Evolutionary conservation across 768 basidiomycete species (phyloP).

Genomic region (Leccinum boreale): DNA sequence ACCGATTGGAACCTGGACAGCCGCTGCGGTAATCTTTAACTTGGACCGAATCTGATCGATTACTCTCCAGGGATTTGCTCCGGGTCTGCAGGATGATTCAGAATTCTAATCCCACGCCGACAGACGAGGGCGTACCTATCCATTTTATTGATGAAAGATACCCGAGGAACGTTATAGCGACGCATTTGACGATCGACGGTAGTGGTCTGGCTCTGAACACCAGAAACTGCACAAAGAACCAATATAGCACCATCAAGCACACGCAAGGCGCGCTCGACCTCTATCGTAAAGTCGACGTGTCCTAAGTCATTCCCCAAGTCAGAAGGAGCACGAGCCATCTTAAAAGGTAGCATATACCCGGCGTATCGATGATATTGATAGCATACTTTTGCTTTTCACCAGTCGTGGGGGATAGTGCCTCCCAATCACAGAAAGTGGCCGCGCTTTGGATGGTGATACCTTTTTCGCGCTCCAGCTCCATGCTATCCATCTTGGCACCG

Average conservation of each 20-base stretch:
- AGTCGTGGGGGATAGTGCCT: slow-evolving; percentile 58
- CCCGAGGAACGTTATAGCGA: slow-evolving; percentile 90
- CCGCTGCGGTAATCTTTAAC: slow-evolving; percentile 88
- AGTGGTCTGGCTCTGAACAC: slow-evolving; percentile 97
- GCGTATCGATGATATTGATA: slow-evolving; percentile 98
- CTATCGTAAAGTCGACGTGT: slow-evolving; percentile 99
- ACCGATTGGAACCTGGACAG: slow-evolving; percentile 95
- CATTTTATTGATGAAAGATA: slow-evolving; percentile 99
- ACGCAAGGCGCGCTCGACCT: slow-evolving; percentile 94
- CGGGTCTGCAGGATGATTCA: slow-evolving; percentile 54
- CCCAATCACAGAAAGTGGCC: slow-evolving; percentile 98
- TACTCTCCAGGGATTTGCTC: slow-evolving; percentile 96
- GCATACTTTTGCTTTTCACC: slow-evolving; percentile 78
- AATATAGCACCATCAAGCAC: slow-evolving; percentile 96
- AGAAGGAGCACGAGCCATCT: neutral
- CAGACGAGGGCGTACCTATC: slow-evolving; percentile 56
- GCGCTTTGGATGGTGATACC: slow-evolving; percentile 99
- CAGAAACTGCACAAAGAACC: slow-evolving; percentile 95
- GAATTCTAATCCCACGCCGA: neutral
- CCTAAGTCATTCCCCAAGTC: slow-evolving; percentile 43
- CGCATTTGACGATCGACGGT: slow-evolving; percentile 99
- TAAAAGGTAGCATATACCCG: slow-evolving; percentile 47
- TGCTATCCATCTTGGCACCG: slow-evolving; percentile 99
- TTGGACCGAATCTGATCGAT: slow-evolving; percentile 89
- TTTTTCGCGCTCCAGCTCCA: slow-evolving; percentile 98